Conservation (phyloP, 2,329 filamentous ascomycete genomes). For the Tolypocladium tundrense region DNA sequence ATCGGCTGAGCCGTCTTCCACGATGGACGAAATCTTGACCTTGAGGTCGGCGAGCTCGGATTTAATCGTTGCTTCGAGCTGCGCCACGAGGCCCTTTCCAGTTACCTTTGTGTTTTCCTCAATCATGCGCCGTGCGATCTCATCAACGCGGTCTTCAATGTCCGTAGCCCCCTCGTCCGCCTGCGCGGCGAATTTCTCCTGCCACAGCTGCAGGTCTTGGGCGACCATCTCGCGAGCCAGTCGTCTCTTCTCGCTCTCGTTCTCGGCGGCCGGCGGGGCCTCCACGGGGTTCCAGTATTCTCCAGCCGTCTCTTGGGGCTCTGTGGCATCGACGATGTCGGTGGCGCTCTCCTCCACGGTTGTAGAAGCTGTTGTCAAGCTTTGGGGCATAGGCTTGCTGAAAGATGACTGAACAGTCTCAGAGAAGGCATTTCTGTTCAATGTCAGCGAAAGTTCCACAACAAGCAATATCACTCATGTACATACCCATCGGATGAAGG, state of each 20-base stretch:
- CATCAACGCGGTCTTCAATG: conserved; percentile 59
- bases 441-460: neutral
- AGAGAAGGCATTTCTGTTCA: conserved; percentile 1
- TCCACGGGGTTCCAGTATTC: conserved; percentile 24
- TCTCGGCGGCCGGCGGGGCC: conserved; percentile 33
- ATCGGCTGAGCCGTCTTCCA: conserved; percentile 33
- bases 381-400: conserved; percentile 22
- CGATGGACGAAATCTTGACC: conserved; percentile 52
- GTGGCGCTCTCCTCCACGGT: conserved; percentile 5
- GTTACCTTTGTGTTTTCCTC: conserved; percentile 53
- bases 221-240: conserved; percentile 58
- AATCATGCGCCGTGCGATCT: conserved; percentile 46
- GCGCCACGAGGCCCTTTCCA: conserved; percentile 55
- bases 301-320: conserved; percentile 8
- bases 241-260: conserved; percentile 44
- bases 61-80: conserved; percentile 58
- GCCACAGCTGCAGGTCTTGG: conserved; percentile 74
- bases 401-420: conserved; percentile 21
- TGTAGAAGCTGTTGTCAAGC: conserved; percentile 20
- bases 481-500: neutral
- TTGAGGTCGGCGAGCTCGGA: conserved; percentile 58
- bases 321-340: conserved; percentile 16
- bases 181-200: conserved; percentile 76
- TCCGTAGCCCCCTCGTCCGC: conserved; percentile 69
- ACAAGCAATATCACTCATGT: neutral